These are phyloP conservation scores for Candida alai DNA, from an alignment of 805 yeast species.

Conservation along the genomic window DNA sequence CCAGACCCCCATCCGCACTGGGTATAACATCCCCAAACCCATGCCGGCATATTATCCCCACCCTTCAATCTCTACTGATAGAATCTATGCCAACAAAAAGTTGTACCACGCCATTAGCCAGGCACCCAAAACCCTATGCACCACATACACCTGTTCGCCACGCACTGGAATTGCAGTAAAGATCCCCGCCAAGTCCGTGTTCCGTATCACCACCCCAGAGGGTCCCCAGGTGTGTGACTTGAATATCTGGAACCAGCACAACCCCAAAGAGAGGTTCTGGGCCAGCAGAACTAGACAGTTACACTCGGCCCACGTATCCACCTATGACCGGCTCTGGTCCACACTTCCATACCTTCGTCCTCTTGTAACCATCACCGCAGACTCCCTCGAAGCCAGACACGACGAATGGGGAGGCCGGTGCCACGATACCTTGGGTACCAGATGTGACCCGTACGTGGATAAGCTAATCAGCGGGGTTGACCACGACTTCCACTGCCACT, in stretches of 20 bases:
- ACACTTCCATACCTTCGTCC: slow-evolving; percentile 64
- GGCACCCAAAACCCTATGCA: slow-evolving; percentile 41
- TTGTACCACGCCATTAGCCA: slow-evolving; percentile 45
- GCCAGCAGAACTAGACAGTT: slow-evolving; percentile 66
- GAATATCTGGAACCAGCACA: slow-evolving; percentile 59
- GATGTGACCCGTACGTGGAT: slow-evolving; percentile 70
- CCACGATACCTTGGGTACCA: slow-evolving; percentile 63
- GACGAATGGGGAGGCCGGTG: slow-evolving; percentile 65
- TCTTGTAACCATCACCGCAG: slow-evolving; percentile 59
- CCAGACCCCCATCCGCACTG: slow-evolving; percentile 30
- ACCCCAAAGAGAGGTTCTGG: slow-evolving; percentile 65
- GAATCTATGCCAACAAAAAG: slow-evolving; percentile 46
- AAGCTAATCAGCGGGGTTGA: slow-evolving; percentile 60
- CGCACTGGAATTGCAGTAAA: slow-evolving; percentile 60
- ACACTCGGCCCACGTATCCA: slow-evolving; percentile 59
- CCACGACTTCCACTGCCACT: slow-evolving; percentile 64
- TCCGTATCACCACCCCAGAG: slow-evolving; percentile 59
- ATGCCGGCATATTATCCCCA: slow-evolving; percentile 56
- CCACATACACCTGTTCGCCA: slow-evolving; percentile 44
- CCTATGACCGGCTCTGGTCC: slow-evolving; percentile 62
- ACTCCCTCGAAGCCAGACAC: slow-evolving; percentile 51
- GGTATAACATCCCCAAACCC: slow-evolving; percentile 41
- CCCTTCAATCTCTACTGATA: slow-evolving; percentile 50
- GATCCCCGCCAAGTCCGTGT: slow-evolving; percentile 57
- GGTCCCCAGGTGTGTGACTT: slow-evolving; percentile 73